Evolutionary conservation across 2,329 filamentous ascomycete species (phyloP), one percentile per base, ranked within the genome.

Genomic region (Saccharata proteae): DNA sequence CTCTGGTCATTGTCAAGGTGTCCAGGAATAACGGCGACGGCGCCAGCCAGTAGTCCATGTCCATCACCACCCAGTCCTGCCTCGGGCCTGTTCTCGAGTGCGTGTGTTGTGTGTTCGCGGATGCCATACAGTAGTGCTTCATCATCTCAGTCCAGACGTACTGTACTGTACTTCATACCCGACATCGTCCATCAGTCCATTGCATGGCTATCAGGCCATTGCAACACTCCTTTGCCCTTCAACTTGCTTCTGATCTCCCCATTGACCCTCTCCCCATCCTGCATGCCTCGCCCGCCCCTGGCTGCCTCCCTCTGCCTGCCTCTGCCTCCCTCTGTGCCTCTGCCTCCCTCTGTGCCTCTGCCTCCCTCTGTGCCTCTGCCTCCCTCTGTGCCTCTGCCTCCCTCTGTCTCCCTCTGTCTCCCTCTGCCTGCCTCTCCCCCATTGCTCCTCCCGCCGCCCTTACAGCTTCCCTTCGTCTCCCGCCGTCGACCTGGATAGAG

Each of bases 11-110:
- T n/a, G n/a, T n/a, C n/a, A n/a, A n/a, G n/a, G n/a, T n/a, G n/a
- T n/a, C n/a, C n/a, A n/a, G n/a, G n/a, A n/a, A n/a, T 23, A 24
- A 33, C 26, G 25, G 31, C 26, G 25, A 33, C 25, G 25, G 26
- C 31, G 19, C 19, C 31, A 33, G 19, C 19, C 7, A 21, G n/a
- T n/a, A 21, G 19, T n/a, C 7, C 7, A 21, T n/a, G 19, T 7
- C 19, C 19, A 7, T 21, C n/a, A 21, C 19, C n/a, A 21, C 19
- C n/a, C 7, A 7, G 19, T n/a, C 7, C 19, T 7, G 19, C 7
- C 7, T n/a, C 19, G 19, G 19, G 19, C 7, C 19, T 21, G 19
- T 7, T 7, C 19, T n/a, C 7, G n/a, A 21, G 19, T 7, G n/a
- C 7, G 19, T 7, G 19, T 7, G 19, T 21, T 21, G 19, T 7